These are phyloP conservation scores for Cymbidium sinense DNA, from an alignment of 106 monocot genomes.

Conservation along the genomic window DNA sequence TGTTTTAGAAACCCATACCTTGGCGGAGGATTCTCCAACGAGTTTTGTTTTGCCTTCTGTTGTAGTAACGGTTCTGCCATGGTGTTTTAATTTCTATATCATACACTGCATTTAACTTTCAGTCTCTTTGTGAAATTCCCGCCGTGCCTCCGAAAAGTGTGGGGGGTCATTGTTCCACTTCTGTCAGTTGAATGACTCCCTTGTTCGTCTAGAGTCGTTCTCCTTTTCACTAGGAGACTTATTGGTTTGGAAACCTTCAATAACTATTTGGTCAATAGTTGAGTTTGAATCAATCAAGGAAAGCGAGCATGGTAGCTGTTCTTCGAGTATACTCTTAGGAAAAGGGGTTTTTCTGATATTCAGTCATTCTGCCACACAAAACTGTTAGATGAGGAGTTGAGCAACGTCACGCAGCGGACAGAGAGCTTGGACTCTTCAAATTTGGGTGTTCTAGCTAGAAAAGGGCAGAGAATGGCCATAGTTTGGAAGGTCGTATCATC, in stretches of 20 bases:
- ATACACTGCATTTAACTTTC: slow-evolving; percentile 18
- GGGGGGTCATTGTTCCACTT: slow-evolving; percentile 27
- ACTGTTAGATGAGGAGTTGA: slow-evolving; percentile 2
- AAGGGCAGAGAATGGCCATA: background rate
- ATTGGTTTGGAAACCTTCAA: slow-evolving; percentile 47
- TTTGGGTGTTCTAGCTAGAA: background rate
- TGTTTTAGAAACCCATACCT: slow-evolving; percentile 11
- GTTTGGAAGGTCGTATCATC: slow-evolving; percentile 22
- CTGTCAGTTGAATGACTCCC: slow-evolving; percentile 29
- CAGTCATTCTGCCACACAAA: background rate
- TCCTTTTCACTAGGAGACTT: slow-evolving; percentile 27
- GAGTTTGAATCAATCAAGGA: slow-evolving; percentile 9
- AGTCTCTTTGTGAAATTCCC: slow-evolving; percentile 54
- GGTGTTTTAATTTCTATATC: slow-evolving; percentile 29
- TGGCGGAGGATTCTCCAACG: slow-evolving; percentile 5
- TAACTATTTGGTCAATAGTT: slow-evolving; percentile 56
- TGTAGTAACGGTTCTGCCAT: slow-evolving; percentile 46
- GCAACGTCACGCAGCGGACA: background rate
- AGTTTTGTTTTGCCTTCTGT: slow-evolving; percentile 48
- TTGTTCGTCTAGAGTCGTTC: slow-evolving; percentile 54
- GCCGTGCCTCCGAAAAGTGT: slow-evolving; percentile 1
- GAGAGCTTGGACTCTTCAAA: background rate
- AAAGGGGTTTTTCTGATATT: slow-evolving; percentile 48
- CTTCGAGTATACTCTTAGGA: slow-evolving; percentile 28
- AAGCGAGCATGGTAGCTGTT: background rate